These are phyloP conservation scores for Phytophthora colocasiae DNA, from an alignment of 352 stramenopile genomes.

Conservation along the genomic window DNA sequence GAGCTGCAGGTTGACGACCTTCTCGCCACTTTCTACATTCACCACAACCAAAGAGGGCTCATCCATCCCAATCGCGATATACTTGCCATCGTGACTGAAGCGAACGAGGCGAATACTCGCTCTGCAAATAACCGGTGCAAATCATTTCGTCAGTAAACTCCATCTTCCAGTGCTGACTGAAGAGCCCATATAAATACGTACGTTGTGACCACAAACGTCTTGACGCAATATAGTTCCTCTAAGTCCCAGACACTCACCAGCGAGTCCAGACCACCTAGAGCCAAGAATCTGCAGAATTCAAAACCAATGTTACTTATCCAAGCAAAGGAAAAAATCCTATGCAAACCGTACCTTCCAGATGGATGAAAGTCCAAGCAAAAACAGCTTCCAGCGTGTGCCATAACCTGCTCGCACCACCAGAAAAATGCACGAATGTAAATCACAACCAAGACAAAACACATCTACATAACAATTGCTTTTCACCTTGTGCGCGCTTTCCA, in stretches of 20 bases:
- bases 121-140: slow-evolving; percentile 33
- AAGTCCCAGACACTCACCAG: slow-evolving; percentile 88
- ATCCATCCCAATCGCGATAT: slow-evolving; percentile 81
- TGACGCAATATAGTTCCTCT: slow-evolving; percentile 86
- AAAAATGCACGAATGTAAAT: slow-evolving; percentile 1
- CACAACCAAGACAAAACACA: not conserved
- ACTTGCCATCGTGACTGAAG: slow-evolving; percentile 78
- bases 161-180: not conserved
- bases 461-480: not conserved
- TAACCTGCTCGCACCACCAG: slow-evolving; percentile 46
- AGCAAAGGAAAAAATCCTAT: too few species aligned
- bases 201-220: slow-evolving; percentile 85
- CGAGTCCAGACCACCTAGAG: slow-evolving; percentile 82
- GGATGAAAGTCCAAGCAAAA: slow-evolving; percentile 83
- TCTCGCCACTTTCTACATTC: slow-evolving; percentile 66
- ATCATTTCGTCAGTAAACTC: slow-evolving; percentile 7
- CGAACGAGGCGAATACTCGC: slow-evolving; percentile 83
- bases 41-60: slow-evolving; percentile 77
- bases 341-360: slow-evolving; percentile 58
- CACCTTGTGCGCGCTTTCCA: slow-evolving; percentile 88
- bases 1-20: slow-evolving; percentile 65
- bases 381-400: slow-evolving; percentile 83
- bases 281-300: slow-evolving; percentile 59
- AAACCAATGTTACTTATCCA: not conserved
- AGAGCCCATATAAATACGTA: slow-evolving; percentile 37